Conservation (phyloP, 179 eudicot genomes). For the Beta macrorhiza region DNA sequence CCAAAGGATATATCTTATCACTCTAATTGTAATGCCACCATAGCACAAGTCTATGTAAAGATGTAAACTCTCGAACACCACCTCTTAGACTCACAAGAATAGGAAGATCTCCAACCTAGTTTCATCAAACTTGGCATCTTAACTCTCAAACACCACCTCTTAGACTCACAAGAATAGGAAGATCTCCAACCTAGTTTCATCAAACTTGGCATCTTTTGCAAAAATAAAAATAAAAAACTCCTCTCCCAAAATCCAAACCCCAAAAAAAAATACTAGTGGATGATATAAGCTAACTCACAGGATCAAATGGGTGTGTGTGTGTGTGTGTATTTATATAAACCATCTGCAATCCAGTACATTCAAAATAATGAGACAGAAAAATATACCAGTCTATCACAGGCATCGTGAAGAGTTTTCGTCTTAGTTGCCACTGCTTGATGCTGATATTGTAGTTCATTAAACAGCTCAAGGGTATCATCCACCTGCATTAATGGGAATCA, state of each 20-base stretch:
- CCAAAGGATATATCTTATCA: no score
- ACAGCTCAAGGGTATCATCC: slow-evolving; percentile 91
- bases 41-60: neutral
- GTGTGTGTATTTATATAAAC: neutral
- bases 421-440: slow-evolving; percentile 96
- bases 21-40: neutral
- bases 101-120: neutral
- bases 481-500: slow-evolving; percentile 52
- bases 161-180: neutral
- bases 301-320: neutral
- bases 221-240: neutral
- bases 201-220: no score
- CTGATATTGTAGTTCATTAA: slow-evolving; percentile 84
- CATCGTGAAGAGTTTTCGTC: slow-evolving; percentile 96
- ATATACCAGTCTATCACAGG: slow-evolving; percentile 90
- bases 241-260: neutral
- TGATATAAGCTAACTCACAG: neutral
- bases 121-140: neutral
- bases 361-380: slow-evolving; percentile 9
- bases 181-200: neutral
- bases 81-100: neutral
- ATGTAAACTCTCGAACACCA: neutral
- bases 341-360: no score
- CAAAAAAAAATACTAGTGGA: neutral
- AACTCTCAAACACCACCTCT: neutral